Evolutionary conservation across 768 basidiomycete species (phyloP).

Genomic region (Lactifluus subvellereus): DNA sequence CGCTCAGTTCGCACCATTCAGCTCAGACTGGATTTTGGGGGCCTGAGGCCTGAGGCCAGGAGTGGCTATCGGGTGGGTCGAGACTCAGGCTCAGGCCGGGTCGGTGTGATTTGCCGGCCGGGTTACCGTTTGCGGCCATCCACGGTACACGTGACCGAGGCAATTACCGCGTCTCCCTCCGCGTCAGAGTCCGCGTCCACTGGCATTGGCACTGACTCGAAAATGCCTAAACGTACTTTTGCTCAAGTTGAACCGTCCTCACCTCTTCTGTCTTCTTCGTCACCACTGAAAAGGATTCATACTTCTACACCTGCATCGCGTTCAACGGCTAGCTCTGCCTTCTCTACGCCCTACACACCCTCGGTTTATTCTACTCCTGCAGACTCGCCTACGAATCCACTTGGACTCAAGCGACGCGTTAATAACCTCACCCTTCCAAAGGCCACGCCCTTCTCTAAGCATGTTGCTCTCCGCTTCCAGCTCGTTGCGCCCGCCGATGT

Average conservation of each 20-base stretch:
- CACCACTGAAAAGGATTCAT: conserved; percentile 13
- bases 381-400: conserved; percentile 69
- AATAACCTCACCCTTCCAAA: conserved; percentile 34
- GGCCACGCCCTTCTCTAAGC: conserved; percentile 49
- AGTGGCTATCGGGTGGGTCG: neutral
- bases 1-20: neutral
- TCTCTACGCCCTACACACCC: conserved; percentile 35
- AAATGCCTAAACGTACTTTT: conserved; percentile 17
- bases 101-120: neutral
- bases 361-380: conserved; percentile 37
- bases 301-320: conserved; percentile 15
- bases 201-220: no score
- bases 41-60: neutral
- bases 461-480: conserved; percentile 61
- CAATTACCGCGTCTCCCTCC: neutral
- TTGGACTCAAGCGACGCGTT: conserved; percentile 48
- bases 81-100: no score
- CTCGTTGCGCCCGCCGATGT: conserved; percentile 36
- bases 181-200: no score
- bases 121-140: neutral
- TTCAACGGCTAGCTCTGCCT: conserved; percentile 19
- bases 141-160: conserved; percentile 13
- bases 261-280: neutral
- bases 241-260: conserved; percentile 3
- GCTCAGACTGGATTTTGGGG: neutral